Conservation (phyloP, 176 grass and related monocot genomes). For the Hyparrhenia diplandra region DNA sequence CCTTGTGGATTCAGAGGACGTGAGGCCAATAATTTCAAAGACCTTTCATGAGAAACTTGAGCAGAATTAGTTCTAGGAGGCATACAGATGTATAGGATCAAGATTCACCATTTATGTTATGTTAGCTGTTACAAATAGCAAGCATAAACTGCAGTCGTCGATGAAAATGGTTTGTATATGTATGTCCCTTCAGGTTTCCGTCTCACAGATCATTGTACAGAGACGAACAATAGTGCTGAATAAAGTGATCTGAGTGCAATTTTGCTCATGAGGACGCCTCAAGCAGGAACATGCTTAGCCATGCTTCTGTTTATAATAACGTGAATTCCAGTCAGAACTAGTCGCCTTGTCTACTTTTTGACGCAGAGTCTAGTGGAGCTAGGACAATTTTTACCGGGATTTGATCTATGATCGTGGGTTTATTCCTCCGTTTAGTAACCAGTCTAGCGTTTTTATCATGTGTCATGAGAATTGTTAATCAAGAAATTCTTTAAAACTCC, state of each 20-base stretch:
- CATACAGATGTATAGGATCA: constrained; percentile 29
- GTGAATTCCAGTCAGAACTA: background rate
- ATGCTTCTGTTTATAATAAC: background rate
- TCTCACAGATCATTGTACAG: constrained; percentile 37
- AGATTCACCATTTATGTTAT: constrained; percentile 45
- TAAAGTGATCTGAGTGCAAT: constrained; percentile 45
- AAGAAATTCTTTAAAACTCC: background rate
- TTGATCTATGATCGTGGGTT: background rate
- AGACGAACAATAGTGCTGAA: constrained; percentile 38
- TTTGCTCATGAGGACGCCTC: constrained; percentile 11
- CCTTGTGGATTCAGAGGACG: constrained; percentile 68
- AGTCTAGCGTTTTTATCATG: background rate
- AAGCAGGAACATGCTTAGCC: background rate
- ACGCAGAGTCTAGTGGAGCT: background rate
- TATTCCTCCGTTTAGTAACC: background rate
- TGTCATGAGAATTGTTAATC: background rate
- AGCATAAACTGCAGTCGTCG: constrained; percentile 32
- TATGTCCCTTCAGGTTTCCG: constrained; percentile 1
- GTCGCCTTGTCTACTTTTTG: background rate
- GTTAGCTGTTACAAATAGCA: constrained; percentile 55
- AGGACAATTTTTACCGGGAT: background rate
- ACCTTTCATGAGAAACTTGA: constrained; percentile 52
- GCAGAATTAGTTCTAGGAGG: constrained; percentile 39
- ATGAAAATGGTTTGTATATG: constrained; percentile 39
- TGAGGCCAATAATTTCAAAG: constrained; percentile 79